Conservation (phyloP, 306 rosid genomes). For the Sphenostylis stenocarpa region DNA sequence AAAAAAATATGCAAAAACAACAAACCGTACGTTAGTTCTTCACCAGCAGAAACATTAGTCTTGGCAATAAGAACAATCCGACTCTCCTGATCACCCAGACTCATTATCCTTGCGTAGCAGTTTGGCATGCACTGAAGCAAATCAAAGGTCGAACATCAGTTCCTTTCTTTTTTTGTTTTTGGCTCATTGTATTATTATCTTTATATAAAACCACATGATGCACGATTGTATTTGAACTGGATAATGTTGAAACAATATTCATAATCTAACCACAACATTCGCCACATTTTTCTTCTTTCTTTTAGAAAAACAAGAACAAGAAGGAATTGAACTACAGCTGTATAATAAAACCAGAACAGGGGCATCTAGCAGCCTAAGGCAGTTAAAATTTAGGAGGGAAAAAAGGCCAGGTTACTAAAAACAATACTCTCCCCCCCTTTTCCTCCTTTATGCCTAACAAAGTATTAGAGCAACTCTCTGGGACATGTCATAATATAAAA, state of each 20-base stretch:
- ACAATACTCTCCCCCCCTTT: not conserved
- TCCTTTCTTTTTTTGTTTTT: not conserved
- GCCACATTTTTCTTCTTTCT: not conserved
- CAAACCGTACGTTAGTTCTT: conserved; percentile 81
- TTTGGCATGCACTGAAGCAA: conserved; percentile 95
- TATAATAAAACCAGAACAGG: not conserved
- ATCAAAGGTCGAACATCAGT: conserved; percentile 31
- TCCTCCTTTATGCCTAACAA: no score
- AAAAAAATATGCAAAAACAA: not conserved
- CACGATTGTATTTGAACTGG: not conserved
- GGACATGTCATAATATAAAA: conserved; percentile 1
- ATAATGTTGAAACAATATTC: conserved; percentile 3
- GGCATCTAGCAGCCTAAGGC: not conserved
- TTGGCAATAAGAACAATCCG: conserved; percentile 94
- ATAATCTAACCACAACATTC: not conserved
- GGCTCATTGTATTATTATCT: conserved; percentile 2
- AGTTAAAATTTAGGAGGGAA: not conserved
- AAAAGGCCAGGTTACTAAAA: not conserved
- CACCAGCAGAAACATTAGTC: conserved; percentile 74
- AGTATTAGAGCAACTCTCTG: not conserved
- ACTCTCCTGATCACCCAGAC: conserved; percentile 63
- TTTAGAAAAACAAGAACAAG: conserved; percentile 6
- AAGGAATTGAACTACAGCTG: not conserved
- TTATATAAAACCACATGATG: conserved; percentile 25
- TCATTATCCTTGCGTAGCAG: conserved; percentile 93